Conservation (phyloP, 768 basidiomycete species). For the Mycena pura region DNA sequence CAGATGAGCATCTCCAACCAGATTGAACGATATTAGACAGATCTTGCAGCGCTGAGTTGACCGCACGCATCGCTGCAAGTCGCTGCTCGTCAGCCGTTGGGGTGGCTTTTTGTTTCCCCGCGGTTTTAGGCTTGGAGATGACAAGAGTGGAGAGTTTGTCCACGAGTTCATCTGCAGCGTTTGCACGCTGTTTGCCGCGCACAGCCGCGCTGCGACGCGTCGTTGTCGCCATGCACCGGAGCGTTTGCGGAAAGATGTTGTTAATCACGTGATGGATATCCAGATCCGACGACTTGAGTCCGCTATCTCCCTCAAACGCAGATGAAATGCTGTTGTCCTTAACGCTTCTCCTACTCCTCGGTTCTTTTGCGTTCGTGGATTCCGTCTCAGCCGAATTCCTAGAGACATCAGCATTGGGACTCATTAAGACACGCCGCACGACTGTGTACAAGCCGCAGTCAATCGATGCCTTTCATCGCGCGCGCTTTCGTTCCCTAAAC, state of each 20-base stretch:
- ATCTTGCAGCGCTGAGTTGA: constrained; percentile 67
- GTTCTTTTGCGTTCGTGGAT: neutral
- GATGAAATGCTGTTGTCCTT: constrained; percentile 7
- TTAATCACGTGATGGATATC: constrained; percentile 4
- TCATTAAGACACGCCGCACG: constrained; percentile 57
- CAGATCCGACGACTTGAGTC: neutral
- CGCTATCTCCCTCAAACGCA: neutral
- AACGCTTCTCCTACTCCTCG: constrained; percentile 4
- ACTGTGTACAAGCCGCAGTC: constrained; percentile 68
- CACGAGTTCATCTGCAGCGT: constrained; percentile 12
- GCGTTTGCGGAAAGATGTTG: neutral
- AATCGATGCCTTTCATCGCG: constrained; percentile 54
- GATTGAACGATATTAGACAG: constrained; percentile 59
- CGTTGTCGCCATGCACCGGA: constrained; percentile 8
- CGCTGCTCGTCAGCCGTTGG: constrained; percentile 44
- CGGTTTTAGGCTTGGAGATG: constrained; percentile 19
- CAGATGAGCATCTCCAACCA: constrained; percentile 61
- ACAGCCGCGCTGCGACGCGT: constrained; percentile 23
- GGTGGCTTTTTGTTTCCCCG: constrained; percentile 19
- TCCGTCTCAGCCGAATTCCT: neutral
- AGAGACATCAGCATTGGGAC: neutral
- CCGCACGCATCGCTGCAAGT: constrained; percentile 61
- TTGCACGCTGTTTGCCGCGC: constrained; percentile 20
- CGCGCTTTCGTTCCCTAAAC: constrained; percentile 58
- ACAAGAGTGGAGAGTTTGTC: constrained; percentile 15